Evolutionary conservation across 371 early-diverging fungal genomes (phyloP).

Genomic region (Lichtheimia corymbifera): DNA sequence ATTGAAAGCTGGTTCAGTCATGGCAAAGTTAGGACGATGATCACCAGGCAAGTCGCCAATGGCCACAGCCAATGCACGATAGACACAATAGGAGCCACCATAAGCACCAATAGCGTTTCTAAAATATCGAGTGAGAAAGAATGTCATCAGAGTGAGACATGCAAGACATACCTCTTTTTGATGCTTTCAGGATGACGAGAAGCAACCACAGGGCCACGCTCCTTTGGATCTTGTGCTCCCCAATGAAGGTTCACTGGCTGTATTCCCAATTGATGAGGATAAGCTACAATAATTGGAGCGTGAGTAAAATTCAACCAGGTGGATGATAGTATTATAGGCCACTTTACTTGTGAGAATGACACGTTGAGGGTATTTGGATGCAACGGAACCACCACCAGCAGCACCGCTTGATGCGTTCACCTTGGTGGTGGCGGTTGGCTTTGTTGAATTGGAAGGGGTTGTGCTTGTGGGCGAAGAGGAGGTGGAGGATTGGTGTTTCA

Average conservation of each 20-base stretch:
- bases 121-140: slow-evolving; percentile 5
- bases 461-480: slow-evolving; percentile 5
- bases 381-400: neutral
- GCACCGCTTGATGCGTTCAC: neutral
- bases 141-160: neutral
- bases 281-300: slow-evolving; percentile 48
- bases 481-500: neutral
- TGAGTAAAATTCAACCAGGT: neutral
- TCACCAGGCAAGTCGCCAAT: slow-evolving; percentile 83
- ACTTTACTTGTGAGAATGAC: slow-evolving; percentile 51
- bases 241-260: slow-evolving; percentile 82
- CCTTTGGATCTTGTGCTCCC: slow-evolving; percentile 75
- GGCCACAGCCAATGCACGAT: slow-evolving; percentile 91
- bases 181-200: slow-evolving; percentile 82
- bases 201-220: slow-evolving; percentile 88
- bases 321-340: neutral
- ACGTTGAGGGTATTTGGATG: slow-evolving; percentile 39
- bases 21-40: slow-evolving; percentile 86
- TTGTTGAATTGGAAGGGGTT: neutral
- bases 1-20: slow-evolving; percentile 86
- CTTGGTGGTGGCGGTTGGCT: neutral
- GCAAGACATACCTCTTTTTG: slow-evolving; percentile 59
- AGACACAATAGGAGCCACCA: slow-evolving; percentile 93
- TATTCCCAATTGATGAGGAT: slow-evolving; percentile 86
- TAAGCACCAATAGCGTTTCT: slow-evolving; percentile 94